Conservation (phyloP, 352 stramenopile species). For the Peronospora belbahrii region DNA sequence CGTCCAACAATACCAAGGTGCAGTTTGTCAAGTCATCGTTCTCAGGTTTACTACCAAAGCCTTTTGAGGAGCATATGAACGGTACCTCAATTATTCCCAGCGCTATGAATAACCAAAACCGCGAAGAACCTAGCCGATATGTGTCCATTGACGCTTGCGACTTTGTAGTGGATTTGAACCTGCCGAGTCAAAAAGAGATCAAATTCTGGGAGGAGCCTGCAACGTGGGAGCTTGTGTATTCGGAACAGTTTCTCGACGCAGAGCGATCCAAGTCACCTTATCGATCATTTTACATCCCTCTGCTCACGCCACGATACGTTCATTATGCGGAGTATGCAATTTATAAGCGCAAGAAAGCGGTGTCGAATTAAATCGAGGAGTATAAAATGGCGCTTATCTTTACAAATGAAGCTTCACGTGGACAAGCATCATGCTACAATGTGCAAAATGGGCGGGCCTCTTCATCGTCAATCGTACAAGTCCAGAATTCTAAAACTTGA, state of each 20-base stretch:
- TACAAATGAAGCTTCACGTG: too few relatives aligned
- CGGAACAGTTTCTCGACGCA: constrained; percentile 50
- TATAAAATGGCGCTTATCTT: neutral
- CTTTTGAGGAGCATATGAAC: constrained; percentile 70
- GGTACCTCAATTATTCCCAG: constrained; percentile 52
- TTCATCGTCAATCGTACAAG: too few relatives aligned
- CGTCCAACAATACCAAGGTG: constrained; percentile 63
- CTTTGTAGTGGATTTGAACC: constrained; percentile 84
- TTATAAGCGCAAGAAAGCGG: constrained; percentile 45
- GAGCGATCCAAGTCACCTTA: constrained; percentile 55
- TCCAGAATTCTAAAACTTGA: too few relatives aligned
- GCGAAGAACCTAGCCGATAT: constrained; percentile 87
- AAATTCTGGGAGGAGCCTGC: constrained; percentile 52
- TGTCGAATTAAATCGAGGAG: constrained; percentile 1
- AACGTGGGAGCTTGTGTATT: constrained; percentile 47
- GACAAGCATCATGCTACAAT: too few relatives aligned
- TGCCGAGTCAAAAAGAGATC: constrained; percentile 51
- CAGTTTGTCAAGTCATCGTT: constrained; percentile 92
- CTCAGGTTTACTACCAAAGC: constrained; percentile 89
- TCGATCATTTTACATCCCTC: constrained; percentile 72
- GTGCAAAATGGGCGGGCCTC: too few relatives aligned
- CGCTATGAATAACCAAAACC: constrained; percentile 93
- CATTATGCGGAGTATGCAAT: constrained; percentile 53
- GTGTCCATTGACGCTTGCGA: constrained; percentile 71
- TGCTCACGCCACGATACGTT: constrained; percentile 47